phyloP scores from a whole-genome alignment of 495 filamentous ascomycete genomes.

The Ramalina intermedia region DNA sequence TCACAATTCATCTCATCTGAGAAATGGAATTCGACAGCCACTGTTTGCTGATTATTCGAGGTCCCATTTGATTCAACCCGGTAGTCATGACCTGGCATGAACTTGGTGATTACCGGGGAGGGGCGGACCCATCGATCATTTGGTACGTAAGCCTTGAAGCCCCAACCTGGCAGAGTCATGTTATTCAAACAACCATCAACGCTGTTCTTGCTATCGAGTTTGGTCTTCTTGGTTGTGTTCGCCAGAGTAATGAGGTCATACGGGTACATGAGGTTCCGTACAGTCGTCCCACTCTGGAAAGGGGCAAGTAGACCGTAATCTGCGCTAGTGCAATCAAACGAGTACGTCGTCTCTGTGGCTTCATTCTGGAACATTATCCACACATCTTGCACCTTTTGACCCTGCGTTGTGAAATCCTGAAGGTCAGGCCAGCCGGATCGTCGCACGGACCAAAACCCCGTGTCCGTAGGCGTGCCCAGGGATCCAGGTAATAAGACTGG shows the following conservation, averaged over 20 bases:
- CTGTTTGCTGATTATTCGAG: slow-evolving; percentile 16
- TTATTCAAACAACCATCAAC: slow-evolving; percentile 13
- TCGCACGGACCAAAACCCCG: slow-evolving; percentile 32
- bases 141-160: slow-evolving; percentile 16
- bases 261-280: slow-evolving; percentile 38
- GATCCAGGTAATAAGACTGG: slow-evolving; percentile 32
- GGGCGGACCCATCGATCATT: slow-evolving; percentile 14
- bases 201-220: slow-evolving; percentile 5
- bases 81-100: slow-evolving; percentile 15
- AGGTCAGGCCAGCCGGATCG: slow-evolving; percentile 20
- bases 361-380: slow-evolving; percentile 39
- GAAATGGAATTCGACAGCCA: slow-evolving; percentile 36
- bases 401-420: slow-evolving; percentile 28
- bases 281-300: slow-evolving; percentile 25
- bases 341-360: slow-evolving; percentile 26
- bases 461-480: slow-evolving; percentile 27
- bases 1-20: slow-evolving; percentile 44
- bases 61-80: slow-evolving; percentile 10
- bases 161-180: slow-evolving; percentile 10
- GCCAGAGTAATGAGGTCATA: slow-evolving; percentile 30
- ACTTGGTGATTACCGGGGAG: slow-evolving; percentile 15
- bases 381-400: slow-evolving; percentile 30
- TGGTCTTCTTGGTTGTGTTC: slow-evolving; percentile 15
- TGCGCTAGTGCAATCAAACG: slow-evolving; percentile 26
- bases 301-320: slow-evolving; percentile 28